phyloP scores from a whole-genome alignment of 768 basidiomycete species.

The Boletus rubescentipes region DNA sequence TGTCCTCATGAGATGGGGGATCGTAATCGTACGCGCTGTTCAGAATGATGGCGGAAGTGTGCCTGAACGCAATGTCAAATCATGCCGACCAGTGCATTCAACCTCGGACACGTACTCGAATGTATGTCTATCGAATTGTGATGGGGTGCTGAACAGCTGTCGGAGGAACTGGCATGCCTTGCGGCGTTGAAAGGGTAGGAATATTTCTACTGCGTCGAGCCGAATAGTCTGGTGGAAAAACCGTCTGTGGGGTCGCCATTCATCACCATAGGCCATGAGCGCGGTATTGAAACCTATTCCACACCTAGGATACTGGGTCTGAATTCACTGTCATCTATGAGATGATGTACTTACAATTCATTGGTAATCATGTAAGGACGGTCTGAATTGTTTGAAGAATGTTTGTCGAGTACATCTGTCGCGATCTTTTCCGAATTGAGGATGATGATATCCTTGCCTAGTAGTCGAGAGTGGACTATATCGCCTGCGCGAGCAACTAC shows the following conservation, averaged over 20 bases:
- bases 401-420: constrained; percentile 31
- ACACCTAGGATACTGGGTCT: neutral
- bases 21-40: constrained; percentile 13
- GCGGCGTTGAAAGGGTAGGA: constrained; percentile 28
- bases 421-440: constrained; percentile 21
- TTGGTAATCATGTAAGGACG: constrained; percentile 37
- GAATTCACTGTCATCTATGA: neutral
- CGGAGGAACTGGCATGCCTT: constrained; percentile 31
- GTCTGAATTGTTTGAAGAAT: constrained; percentile 47
- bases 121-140: constrained; percentile 10
- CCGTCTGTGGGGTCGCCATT: constrained; percentile 14
- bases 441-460: constrained; percentile 44
- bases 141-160: constrained; percentile 31
- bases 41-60: constrained; percentile 7
- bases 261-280: neutral
- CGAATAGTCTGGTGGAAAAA: constrained; percentile 26
- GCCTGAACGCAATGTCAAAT: neutral
- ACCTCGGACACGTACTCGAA: constrained; percentile 30
- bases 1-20: constrained; percentile 1
- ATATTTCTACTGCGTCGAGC: constrained; percentile 15
- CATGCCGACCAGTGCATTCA: neutral
- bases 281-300: constrained; percentile 17
- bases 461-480: constrained; percentile 31
- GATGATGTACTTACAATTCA: constrained; percentile 5
- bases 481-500: constrained; percentile 36